These are phyloP conservation scores for Dactylonectria macrodidyma DNA, from an alignment of 2,329 filamentous ascomycete genomes.

Conservation along the genomic window DNA sequence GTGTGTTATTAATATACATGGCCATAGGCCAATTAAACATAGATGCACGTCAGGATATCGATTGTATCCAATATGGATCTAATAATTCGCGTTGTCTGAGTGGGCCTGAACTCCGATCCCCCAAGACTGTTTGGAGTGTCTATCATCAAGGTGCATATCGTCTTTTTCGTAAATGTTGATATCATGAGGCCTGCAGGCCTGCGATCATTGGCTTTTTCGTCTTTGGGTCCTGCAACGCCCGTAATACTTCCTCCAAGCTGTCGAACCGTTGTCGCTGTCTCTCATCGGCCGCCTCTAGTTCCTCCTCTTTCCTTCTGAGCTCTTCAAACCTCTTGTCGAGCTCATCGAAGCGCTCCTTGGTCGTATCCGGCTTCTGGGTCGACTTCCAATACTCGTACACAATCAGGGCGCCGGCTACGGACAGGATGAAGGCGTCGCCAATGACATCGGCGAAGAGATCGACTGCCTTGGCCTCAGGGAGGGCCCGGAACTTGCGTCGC, in stretches of 20 bases:
- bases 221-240: constrained; percentile 68
- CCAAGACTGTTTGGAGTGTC: not conserved
- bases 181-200: constrained; percentile 47
- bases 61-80: constrained; percentile 9
- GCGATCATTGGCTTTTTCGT: constrained; percentile 69
- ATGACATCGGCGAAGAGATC: constrained; percentile 77
- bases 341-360: constrained; percentile 67
- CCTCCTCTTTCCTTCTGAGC: constrained; percentile 64
- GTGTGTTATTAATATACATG: constrained; percentile 37
- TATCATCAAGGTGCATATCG: not conserved
- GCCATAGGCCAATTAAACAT: constrained; percentile 15
- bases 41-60: constrained; percentile 10
- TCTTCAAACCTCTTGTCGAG: constrained; percentile 65
- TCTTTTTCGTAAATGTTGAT: not conserved
- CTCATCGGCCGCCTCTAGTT: constrained; percentile 62
- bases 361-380: constrained; percentile 72
- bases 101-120: constrained; percentile 1
- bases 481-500: constrained; percentile 72
- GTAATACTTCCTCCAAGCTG: constrained; percentile 68
- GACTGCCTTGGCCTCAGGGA: constrained; percentile 77
- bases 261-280: constrained; percentile 64
- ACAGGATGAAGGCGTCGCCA: constrained; percentile 74
- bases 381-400: constrained; percentile 74
- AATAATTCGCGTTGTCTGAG: not conserved
- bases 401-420: constrained; percentile 70